These are phyloP conservation scores for Eutypa lata DNA, from an alignment of 2,329 filamentous ascomycete genomes.

Conservation along the genomic window DNA sequence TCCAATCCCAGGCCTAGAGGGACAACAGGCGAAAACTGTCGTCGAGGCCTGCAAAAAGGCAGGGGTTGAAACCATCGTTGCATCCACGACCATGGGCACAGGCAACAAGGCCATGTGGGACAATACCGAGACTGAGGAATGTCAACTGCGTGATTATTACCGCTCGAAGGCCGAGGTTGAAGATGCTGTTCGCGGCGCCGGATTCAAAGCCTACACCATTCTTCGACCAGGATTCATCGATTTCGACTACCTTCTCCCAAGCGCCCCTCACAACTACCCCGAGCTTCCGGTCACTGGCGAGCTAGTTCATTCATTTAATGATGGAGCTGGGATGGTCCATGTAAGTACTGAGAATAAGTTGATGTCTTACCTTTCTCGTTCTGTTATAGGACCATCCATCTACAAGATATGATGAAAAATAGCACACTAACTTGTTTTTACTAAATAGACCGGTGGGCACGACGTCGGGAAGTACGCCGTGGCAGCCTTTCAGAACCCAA, in stretches of 20 bases:
- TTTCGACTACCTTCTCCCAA: slow-evolving; percentile 24
- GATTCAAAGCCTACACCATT: slow-evolving; percentile 30
- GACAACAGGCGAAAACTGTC: slow-evolving; percentile 28
- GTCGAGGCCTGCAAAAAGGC: slow-evolving; percentile 29
- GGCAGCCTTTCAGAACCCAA: slow-evolving; percentile 27
- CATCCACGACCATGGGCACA: slow-evolving; percentile 19
- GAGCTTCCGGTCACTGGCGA: slow-evolving; percentile 22
- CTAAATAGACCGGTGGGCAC: slow-evolving; percentile 26
- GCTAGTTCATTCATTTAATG: slow-evolving; percentile 22
- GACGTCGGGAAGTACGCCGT: slow-evolving; percentile 32
- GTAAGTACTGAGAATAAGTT: too few relatives aligned
- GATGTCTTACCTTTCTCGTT: too few relatives aligned
- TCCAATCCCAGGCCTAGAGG: slow-evolving; percentile 21
- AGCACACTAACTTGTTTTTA: too few relatives aligned
- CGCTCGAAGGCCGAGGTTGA: slow-evolving; percentile 36
- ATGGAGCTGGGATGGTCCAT: slow-evolving; percentile 19
- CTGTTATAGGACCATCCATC: too few relatives aligned
- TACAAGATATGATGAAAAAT: too few relatives aligned
- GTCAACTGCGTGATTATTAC: slow-evolving; percentile 28
- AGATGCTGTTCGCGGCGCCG: slow-evolving; percentile 23
- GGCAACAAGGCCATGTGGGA: slow-evolving; percentile 21
- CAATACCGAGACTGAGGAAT: slow-evolving; percentile 6
- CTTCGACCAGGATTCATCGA: slow-evolving; percentile 29
- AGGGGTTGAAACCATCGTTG: slow-evolving; percentile 27
- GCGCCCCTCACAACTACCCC: slow-evolving; percentile 23